Base-by-base conservation (phyloP, 2,329 filamentous ascomycete genomes). In the Penicillium frequentans region DNA sequence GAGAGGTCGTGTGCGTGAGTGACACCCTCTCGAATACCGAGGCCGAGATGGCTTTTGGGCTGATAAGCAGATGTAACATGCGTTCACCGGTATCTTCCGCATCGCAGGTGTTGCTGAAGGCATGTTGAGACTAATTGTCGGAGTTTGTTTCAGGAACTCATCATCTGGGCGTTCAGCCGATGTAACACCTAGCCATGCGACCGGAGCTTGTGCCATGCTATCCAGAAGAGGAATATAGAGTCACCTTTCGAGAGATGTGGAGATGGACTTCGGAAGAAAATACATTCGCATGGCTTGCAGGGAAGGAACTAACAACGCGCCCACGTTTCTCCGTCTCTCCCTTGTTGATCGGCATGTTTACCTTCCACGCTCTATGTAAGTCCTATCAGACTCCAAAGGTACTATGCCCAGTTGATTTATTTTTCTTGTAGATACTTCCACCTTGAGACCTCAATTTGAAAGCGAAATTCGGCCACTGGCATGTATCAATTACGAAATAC, bases 161-260 rank as follows among this genome's bases (percentile, higher is more conserved):
- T 58, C 50, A 53, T 46, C 51, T 54, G 55, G 43, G 31, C 46
- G 49, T 49, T 53, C n/a, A 27, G 35, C 37, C 53, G 55, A 63
- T 64, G 60, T 64, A 63, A 63, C 62, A 59, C 23, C 49, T n/a
- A 31, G 24, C 62, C 63, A 65, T 64, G 62, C 54, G 62, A 58
- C 54, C 48, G 42, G 55, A 7, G 45, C 60, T 61, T 59, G 58
- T 65, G 58, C 54, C 54, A 48, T 48, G 27, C 29, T 43, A 44
- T 46, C 31, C 14, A 33, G 10, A 11, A 21, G 29, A 13, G n/a
- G 13, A 1, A 26, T 23, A 13, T 21, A 49, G 16, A 3, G 16
- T 3, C 6, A 7, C 13, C 14, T 16, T 13, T 5, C 31, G 7
- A 6, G 5, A 33, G 2, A 6, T 16, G 11, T 19, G 35, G n/a